A percentile compares a stretch with the other conserved stretches of the same genome.
Conservation (phyloP, 2,329 filamentous ascomycete genomes). For the Coleophoma cylindrospora region DNA sequence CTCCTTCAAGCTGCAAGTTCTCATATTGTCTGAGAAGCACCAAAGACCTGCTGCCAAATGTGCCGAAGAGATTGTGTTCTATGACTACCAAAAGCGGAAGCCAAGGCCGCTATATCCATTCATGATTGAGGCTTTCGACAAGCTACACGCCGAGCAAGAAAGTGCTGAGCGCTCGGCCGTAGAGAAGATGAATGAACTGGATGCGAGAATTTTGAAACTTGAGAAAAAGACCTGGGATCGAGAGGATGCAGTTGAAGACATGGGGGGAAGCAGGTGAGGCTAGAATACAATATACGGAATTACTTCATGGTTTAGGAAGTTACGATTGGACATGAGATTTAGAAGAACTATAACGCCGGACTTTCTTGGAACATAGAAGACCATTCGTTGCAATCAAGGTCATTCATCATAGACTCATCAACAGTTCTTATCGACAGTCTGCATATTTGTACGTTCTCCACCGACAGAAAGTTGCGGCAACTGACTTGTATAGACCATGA, state of each 20-base stretch:
- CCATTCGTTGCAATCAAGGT: too few relatives aligned
- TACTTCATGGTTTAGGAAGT: too few relatives aligned
- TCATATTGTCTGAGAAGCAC: conserved; percentile 72
- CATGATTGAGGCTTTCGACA: conserved; percentile 54
- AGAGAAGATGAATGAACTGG: conserved; percentile 48
- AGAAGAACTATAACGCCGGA: too few relatives aligned
- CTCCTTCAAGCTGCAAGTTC: conserved; percentile 53
- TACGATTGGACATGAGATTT: too few relatives aligned
- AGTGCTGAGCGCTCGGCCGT: conserved; percentile 47
- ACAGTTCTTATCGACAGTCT: too few relatives aligned
- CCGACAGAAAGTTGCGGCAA: too few relatives aligned
- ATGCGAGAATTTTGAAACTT: conserved; percentile 52
- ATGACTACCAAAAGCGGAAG: conserved; percentile 60
- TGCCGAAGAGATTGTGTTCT: conserved; percentile 73
- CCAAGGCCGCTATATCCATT: conserved; percentile 56
- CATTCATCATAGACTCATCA: too few relatives aligned
- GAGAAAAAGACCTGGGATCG: conserved; percentile 74
- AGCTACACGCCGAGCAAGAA: conserved; percentile 58
- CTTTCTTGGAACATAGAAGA: too few relatives aligned
- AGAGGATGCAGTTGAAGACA: conserved; percentile 65
- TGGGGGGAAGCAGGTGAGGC: conserved; percentile 32
- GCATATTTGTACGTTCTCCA: too few relatives aligned
- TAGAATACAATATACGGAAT: too few relatives aligned
- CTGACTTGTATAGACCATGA: too few relatives aligned
- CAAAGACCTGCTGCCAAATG: conserved; percentile 69